Evolutionary conservation across 108 stramenopile genomes (phyloP), one percentile per base, ranked within the genome.

Genomic region (Mediolabrus comicus): DNA sequence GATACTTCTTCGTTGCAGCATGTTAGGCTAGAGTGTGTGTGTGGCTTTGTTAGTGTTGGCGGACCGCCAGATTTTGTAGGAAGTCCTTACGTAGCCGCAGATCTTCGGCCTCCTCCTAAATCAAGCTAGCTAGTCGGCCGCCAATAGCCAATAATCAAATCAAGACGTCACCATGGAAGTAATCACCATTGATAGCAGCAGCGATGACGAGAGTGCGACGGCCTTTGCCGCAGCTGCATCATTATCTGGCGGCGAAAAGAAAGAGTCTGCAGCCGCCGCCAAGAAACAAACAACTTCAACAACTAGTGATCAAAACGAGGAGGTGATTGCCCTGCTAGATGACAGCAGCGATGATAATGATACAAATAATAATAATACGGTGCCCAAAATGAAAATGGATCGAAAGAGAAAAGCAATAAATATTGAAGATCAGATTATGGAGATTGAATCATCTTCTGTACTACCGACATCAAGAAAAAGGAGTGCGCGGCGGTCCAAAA

Each of bases 361-460:
- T 22, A 22, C 19, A 1, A 49, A 49, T 22, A 17, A 22, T 22
- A 22, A 49, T 5, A 49, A 49, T 22, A 17, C 46, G 0, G 46
- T 49, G 46, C 46, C 46, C 22, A 49, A 49, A 49, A 49, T 49
- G 46, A 49, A 49, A 49, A 49, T 49, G 46, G 46, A 49, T 49
- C 5, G 46, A 49, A 49, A 49, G 46, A 19, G 46, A 6, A 49
- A 22, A 49, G 46, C 46, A 1, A 17, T 22, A 1, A 22, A 22
- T 24, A 49, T 49, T 22, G 46, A 49, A 22, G 46, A 49, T 9
- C 19, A 49, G 22, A 49, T 49, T 17, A 49, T 49, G n/a, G 46
- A 49, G 4, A 49, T 49, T 1, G 46, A 49, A 24, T 49, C 46
- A 9, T 49, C 46, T 1, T 17, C 22, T 22, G 14, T 5, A 17